Evolutionary conservation across 106 monocot species (phyloP).

Genomic region (Ottelia alismoides): DNA sequence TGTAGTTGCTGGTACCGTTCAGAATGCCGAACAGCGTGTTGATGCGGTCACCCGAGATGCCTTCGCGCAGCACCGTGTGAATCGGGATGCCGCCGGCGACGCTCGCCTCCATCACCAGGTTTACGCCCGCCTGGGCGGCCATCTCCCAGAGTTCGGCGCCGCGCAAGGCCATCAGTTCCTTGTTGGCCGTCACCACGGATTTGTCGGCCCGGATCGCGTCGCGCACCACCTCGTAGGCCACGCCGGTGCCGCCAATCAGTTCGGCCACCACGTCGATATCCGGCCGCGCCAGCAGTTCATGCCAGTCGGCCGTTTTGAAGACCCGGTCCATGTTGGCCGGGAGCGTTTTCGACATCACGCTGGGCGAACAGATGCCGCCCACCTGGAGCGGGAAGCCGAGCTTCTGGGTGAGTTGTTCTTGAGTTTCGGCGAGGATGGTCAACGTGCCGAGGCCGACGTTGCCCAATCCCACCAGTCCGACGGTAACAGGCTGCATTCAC

Average conservation of each 20-base stretch:
- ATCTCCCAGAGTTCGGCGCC: background rate
- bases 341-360: background rate
- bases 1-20: background rate
- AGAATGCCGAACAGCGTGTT: background rate
- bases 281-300: background rate
- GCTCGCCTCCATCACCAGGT: background rate
- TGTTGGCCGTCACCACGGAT: background rate
- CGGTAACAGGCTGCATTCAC: background rate
- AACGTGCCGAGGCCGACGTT: background rate
- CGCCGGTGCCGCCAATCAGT: background rate
- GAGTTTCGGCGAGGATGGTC: background rate
- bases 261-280: background rate
- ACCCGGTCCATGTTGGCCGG: background rate
- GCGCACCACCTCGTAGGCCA: background rate
- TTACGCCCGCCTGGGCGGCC: background rate
- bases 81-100: background rate
- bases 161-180: background rate
- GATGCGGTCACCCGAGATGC: background rate
- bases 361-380: background rate
- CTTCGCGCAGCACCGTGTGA: background rate
- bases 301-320: background rate
- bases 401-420: background rate
- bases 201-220: background rate
- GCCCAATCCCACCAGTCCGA: background rate
- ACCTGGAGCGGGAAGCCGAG: background rate